Evolutionary conservation across 2,329 filamentous ascomycete genomes (phyloP).

Genomic region (Colletotrichum euphorbiae): DNA sequence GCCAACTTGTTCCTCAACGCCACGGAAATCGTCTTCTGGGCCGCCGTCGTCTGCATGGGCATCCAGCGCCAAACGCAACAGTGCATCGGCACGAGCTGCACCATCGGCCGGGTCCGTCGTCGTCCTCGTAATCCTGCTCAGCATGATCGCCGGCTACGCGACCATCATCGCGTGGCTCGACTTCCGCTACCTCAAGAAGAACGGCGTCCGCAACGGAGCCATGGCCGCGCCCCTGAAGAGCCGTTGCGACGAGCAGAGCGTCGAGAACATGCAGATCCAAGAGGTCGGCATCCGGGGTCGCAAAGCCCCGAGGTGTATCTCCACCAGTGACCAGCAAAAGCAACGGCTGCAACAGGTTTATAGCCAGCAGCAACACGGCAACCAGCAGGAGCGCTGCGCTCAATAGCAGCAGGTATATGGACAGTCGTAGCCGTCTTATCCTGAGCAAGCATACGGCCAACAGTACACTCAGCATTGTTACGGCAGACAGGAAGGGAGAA

Average conservation of each 20-base stretch:
- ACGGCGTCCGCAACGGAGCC: conserved; percentile 23
- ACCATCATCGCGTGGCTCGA: conserved; percentile 34
- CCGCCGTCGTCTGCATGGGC: conserved; percentile 44
- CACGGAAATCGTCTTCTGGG: conserved; percentile 57
- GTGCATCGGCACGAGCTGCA: conserved; percentile 35
- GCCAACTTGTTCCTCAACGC: conserved; percentile 54
- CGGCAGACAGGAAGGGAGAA: background rate
- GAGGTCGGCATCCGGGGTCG: background rate
- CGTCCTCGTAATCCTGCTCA: conserved; percentile 25
- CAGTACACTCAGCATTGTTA: conserved; percentile 8
- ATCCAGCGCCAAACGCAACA: conserved; percentile 27
- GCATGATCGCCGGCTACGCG: conserved; percentile 26
- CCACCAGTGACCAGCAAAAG: background rate
- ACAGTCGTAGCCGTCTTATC: background rate
- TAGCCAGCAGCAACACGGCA: background rate
- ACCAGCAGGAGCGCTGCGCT: background rate
- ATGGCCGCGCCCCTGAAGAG: conserved; percentile 12
- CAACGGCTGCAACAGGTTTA: background rate
- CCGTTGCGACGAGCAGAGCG: conserved; percentile 4
- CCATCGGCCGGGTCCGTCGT: conserved; percentile 31
- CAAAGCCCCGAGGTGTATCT: background rate
- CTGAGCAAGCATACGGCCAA: conserved; percentile 7
- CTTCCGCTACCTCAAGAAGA: conserved; percentile 19
- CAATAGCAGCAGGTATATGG: conserved; percentile 11
- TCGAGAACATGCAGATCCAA: conserved; percentile 3